Conservation (phyloP, 2,329 filamentous ascomycete species). For the Aureobasidium lini region DNA sequence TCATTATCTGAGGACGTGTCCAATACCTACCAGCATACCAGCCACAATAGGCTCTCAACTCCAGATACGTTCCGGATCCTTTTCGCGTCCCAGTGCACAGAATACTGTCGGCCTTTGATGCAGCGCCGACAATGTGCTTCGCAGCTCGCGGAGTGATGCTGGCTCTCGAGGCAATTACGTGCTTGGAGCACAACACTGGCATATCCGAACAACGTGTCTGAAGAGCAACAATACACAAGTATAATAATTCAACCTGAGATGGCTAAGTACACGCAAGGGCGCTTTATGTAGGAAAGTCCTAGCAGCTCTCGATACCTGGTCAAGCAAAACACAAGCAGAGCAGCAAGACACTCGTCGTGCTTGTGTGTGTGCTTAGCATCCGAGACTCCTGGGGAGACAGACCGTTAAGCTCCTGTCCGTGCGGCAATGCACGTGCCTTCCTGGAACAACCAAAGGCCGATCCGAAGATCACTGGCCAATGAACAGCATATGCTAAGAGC, state of each 20-base stretch:
- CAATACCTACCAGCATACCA: neutral
- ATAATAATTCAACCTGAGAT: too few species aligned
- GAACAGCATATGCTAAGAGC: neutral
- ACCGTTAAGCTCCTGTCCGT: neutral
- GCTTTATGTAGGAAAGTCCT: too few species aligned
- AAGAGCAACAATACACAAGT: too few species aligned
- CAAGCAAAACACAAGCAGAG: neutral
- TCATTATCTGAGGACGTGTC: neutral
- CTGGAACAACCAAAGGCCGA: conserved; percentile 10
- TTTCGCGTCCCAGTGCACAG: neutral
- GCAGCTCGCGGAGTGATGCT: neutral
- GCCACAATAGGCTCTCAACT: neutral
- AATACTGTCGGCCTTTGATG: neutral
- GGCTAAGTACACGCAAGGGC: too few species aligned
- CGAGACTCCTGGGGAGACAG: too few species aligned
- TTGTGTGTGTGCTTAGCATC: neutral
- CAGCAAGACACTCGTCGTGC: neutral
- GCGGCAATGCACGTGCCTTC: neutral
- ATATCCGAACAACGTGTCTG: too few species aligned
- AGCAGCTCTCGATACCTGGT: neutral
- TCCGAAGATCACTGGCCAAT: neutral
- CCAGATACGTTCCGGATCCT: neutral
- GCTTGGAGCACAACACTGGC: too few species aligned
- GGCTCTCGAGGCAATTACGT: too few species aligned
- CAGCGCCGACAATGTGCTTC: neutral